These are phyloP conservation scores for Noccaea caerulescens DNA, from an alignment of 345 rosid species.

Conservation along the genomic window DNA sequence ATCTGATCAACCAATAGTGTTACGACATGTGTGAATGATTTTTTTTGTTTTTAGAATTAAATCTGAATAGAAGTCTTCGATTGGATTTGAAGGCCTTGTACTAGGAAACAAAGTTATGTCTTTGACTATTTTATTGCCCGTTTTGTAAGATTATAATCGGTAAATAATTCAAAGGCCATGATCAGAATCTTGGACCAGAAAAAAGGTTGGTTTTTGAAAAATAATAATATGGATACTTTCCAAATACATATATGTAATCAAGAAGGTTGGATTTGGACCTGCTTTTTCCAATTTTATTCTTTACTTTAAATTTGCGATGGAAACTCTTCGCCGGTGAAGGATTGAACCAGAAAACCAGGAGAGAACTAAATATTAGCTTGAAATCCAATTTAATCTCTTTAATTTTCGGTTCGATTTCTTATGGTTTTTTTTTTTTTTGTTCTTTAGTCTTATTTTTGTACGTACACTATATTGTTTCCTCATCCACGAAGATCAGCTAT, in stretches of 20 bases:
- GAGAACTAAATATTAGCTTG: too few relatives aligned
- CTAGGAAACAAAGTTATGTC: conserved; percentile 19
- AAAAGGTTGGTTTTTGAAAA: neutral
- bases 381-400: too few relatives aligned
- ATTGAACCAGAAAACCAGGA: too few relatives aligned
- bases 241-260: neutral
- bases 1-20: neutral
- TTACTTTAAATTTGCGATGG: too few relatives aligned
- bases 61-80: neutral
- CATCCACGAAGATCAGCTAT: too few relatives aligned
- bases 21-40: conserved; percentile 15
- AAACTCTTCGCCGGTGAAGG: too few relatives aligned
- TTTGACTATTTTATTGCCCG: conserved; percentile 26
- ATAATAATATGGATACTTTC: neutral
- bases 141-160: neutral
- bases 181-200: conserved; percentile 28
- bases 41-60: neutral
- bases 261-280: neutral
- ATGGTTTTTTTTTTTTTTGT: too few relatives aligned
- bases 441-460: too few relatives aligned
- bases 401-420: too few relatives aligned
- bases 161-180: neutral
- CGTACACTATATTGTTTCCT: too few relatives aligned
- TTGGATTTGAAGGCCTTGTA: neutral
- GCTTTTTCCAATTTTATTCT: too few relatives aligned